Evolutionary conservation across 2,329 filamentous ascomycete species (phyloP).

Genomic region (Colletotrichum scovillei): DNA sequence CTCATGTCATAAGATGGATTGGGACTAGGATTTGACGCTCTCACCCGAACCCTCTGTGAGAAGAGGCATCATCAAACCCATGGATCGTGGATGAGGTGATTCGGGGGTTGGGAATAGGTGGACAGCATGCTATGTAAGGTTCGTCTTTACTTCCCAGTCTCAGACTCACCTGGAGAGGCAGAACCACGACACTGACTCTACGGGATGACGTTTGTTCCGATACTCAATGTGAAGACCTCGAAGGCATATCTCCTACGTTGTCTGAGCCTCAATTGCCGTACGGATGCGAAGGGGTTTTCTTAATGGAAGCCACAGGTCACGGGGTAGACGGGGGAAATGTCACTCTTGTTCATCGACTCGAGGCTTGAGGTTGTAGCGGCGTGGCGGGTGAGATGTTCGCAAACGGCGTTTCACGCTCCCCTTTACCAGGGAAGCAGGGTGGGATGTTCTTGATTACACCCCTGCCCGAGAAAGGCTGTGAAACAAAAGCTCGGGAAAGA

Average conservation of each 20-base stretch:
- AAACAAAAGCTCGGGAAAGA: constrained; percentile 1
- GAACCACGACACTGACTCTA: neutral
- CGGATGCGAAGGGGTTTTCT: neutral
- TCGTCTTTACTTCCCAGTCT: neutral
- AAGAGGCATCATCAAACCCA: neutral
- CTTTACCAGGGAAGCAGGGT: neutral
- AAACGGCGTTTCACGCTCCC: constrained; percentile 9
- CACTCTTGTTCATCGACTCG: neutral
- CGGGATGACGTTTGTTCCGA: neutral
- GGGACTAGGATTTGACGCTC: neutral
- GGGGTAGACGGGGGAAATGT: neutral
- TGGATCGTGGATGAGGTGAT: neutral
- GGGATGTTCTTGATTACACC: constrained; percentile 4
- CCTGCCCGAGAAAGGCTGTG: neutral
- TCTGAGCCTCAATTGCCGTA: neutral
- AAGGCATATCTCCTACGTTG: neutral
- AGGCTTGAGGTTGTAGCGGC: neutral
- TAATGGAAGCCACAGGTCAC: no score
- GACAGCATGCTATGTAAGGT: neutral
- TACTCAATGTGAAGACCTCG: neutral
- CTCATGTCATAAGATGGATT: neutral
- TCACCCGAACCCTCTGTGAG: neutral
- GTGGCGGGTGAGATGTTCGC: neutral
- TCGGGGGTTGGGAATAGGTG: neutral
- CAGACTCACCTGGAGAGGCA: neutral